Evolutionary conservation across 1,284 basidiomycete genomes (phyloP), one percentile per base, ranked within the genome.

Genomic region (Xerocomus minutiporus): DNA sequence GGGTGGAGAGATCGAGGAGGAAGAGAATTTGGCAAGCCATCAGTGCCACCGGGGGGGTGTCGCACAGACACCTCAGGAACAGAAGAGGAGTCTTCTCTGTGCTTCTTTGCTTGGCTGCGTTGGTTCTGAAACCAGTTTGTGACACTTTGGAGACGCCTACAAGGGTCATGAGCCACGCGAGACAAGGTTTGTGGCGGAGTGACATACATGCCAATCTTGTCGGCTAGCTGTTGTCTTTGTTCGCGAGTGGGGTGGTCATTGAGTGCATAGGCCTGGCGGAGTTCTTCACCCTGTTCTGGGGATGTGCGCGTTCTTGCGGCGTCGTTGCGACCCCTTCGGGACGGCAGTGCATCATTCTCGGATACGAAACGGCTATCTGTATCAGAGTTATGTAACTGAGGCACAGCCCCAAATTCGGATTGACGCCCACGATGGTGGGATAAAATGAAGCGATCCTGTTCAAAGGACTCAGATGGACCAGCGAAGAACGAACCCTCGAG

Each of bases 121-220:
- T 89, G 86, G 63, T 88, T 88, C 75, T 88, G 86, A 69, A 90
- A 89, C 88, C 87, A 89, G 65, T 88, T 88, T 2, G 83, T 87
- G 55, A 90, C 81, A 55, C 81, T 86, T 69, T 86, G 81, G 70
- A 85, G 79, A 58, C 80, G 82, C 85, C 86, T 89, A 61, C 46
- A 34, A 54, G 52, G 49, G 5, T 11, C 28, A 29, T 68, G 47
- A 69, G 58, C 42, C 40, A 56, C 43, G 41, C 11, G 46, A 59
- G 58, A 57, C 23, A 54, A 53, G 43, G 20, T 42, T 48, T 48
- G 54, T 48, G 46, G 26, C 32, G 17, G 41, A 34, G 34, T 38
- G 50, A 75, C 86, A 64, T 70, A 88, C 86, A 88, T 86, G 71
- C 83, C 84, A 67, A 87, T 83, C 62, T 75, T 77, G 54, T 79